Evolutionary conservation across 2,329 filamentous ascomycete species (phyloP).

Genomic region (Colletotrichum chrysophilum): DNA sequence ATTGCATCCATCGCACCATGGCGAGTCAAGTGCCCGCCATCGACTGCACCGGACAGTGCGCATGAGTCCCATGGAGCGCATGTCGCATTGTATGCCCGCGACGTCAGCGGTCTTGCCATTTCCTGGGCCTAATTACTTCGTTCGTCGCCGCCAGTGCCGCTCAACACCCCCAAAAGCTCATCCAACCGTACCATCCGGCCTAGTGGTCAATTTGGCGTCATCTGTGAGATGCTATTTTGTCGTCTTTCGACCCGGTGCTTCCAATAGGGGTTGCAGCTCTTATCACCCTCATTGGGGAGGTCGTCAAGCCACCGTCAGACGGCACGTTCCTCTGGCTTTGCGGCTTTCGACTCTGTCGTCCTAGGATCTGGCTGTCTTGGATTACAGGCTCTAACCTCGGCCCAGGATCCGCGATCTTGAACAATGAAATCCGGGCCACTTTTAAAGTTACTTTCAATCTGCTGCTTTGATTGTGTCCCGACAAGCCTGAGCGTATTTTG

Average conservation of each 20-base stretch:
- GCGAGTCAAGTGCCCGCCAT: constrained; percentile 19
- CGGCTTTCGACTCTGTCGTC: neutral
- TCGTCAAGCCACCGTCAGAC: neutral
- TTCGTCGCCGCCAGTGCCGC: constrained; percentile 12
- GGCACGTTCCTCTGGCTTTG: neutral
- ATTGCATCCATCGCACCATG: constrained; percentile 1
- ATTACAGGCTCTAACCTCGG: neutral
- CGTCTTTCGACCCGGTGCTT: neutral
- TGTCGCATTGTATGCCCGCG: constrained; percentile 4
- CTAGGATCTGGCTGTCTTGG: neutral
- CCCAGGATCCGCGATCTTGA: neutral
- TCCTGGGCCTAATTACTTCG: neutral
- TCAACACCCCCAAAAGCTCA: neutral
- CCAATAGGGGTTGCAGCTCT: neutral
- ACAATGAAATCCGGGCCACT: neutral
- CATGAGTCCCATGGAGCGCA: neutral
- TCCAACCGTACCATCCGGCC: neutral
- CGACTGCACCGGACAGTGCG: neutral
- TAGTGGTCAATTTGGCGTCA: neutral
- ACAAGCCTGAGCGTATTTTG: neutral
- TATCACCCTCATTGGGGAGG: neutral
- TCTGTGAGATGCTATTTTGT: neutral
- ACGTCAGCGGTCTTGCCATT: neutral
- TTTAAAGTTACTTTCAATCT: neutral
- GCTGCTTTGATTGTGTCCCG: neutral